Evolutionary conservation across 495 filamentous ascomycete species (phyloP), one percentile per base, ranked within the genome.

Genomic region (Podospora tetraspora): DNA sequence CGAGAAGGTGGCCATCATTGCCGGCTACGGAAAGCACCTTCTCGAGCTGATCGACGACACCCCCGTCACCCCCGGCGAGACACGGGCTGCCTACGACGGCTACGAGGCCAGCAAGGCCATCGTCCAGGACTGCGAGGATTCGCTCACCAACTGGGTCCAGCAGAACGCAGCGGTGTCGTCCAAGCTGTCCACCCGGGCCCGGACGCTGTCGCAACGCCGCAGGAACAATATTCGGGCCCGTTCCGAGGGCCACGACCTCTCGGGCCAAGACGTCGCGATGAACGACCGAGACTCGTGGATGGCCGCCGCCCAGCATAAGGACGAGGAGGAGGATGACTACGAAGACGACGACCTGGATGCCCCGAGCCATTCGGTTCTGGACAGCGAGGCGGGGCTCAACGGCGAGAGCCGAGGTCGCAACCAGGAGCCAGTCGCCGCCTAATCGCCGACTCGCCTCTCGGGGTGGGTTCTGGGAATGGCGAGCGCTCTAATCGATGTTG

Each of bases 71-170:
- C 95, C 95, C 7, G 95, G 95, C 69, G 95, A 99, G 84, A 98
- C 95, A 12, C 92, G 95, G 69, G 86, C 92, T 59, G 93, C 96
- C 0, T 99, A 99, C 78, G 95, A 99, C 75, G 96, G 95, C 69
- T 99, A 99, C 78, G 95, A 99, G 73, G 94, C 94, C 69, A 95
- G 91, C 87, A 98, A 98, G 83, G 93, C 91, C 64, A 98, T 99
- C 82, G 98, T 99, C 79, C 96, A 98, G 83, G 95, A 99, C 79
- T 99, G 95, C 79, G 95, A 99, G 78, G 93, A 98, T 73, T 86
- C 96, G 7, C 89, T 99, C 62, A 97, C 92, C 71, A 97, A 97
- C 83, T 99, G 95, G 95, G 92, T 98, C 11, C 82, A 87, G 67
- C 88, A 92, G 75, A 95, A 94, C 79, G 94, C 95, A 1, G 85